Evolutionary conservation across 2,329 filamentous ascomycete species (phyloP).

Genomic region (Tolypocladium ovalisporum): DNA sequence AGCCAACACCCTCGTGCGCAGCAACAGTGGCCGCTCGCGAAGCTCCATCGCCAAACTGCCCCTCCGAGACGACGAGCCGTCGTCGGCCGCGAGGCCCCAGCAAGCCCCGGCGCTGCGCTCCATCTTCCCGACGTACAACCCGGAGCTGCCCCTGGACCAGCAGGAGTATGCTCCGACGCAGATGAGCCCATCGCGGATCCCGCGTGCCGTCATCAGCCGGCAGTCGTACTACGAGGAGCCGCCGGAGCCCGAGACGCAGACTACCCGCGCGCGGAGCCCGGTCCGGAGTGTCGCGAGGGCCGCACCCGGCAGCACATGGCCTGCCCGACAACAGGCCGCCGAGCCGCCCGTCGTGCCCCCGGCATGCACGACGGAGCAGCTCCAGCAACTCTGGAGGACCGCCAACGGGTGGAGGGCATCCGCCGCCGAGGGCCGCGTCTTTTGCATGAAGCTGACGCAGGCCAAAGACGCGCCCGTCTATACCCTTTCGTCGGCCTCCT

Average conservation of each 20-base stretch:
- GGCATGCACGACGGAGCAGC: conserved; percentile 47
- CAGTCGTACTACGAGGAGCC: conserved; percentile 39
- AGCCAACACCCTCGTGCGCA: conserved; percentile 36
- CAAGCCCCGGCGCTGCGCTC: conserved; percentile 41
- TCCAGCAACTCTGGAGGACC: conserved; percentile 57
- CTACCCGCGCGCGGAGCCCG: conserved; percentile 10
- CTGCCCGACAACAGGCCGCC: conserved; percentile 18
- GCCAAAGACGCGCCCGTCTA: conserved; percentile 54
- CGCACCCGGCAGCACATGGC: conserved; percentile 8
- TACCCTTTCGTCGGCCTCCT: conserved; percentile 45
- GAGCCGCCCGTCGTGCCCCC: conserved; percentile 35
- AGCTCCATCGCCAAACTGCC: conserved; percentile 48
- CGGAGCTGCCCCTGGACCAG: conserved; percentile 50
- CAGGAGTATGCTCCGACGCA: conserved; percentile 63
- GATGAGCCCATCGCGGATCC: conserved; percentile 51
- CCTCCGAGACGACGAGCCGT: conserved; percentile 21
- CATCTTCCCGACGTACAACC: conserved; percentile 69
- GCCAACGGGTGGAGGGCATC: conserved; percentile 60
- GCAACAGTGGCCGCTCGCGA: conserved; percentile 37
- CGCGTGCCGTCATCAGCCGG: conserved; percentile 53
- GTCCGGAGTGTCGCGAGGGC: conserved; percentile 5
- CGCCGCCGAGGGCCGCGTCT: conserved; percentile 44
- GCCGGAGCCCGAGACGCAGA: background rate
- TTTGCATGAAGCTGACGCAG: conserved; percentile 45
- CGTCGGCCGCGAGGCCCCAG: conserved; percentile 11